phyloP scores from a whole-genome alignment of 306 rosid genomes.

The Ormosia semicastrata region DNA sequence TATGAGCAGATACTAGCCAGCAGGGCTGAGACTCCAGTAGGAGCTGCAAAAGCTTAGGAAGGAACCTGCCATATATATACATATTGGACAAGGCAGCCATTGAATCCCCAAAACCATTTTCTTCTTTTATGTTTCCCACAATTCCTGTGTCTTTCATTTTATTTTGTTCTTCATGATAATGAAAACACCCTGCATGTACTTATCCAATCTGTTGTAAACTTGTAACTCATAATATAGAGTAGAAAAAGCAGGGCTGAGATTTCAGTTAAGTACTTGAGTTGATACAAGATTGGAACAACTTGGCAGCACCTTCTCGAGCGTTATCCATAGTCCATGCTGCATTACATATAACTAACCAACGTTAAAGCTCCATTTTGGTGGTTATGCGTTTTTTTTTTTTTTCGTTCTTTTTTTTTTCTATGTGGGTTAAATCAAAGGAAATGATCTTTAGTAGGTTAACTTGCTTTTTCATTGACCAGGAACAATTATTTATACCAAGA shows the following conservation, averaged over 20 bases:
- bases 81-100: conserved; percentile 29
- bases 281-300: conserved; percentile 14
- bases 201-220: conserved; percentile 31
- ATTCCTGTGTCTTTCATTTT: conserved; percentile 25
- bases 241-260: conserved; percentile 39
- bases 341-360: not conserved
- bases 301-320: not conserved
- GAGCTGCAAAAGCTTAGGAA: conserved; percentile 63
- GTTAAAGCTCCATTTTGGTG: no score
- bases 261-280: conserved; percentile 25
- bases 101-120: conserved; percentile 21
- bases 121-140: conserved; percentile 24
- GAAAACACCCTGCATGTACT: conserved; percentile 41
- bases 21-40: conserved; percentile 57
- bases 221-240: conserved; percentile 35
- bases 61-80: conserved; percentile 4
- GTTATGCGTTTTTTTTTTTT: not conserved
- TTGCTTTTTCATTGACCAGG: not conserved
- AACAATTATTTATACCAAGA: not conserved
- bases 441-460: not conserved
- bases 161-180: conserved; percentile 34
- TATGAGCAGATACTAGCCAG: conserved; percentile 72
- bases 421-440: not conserved
- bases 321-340: not conserved
- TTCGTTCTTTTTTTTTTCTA: not conserved